Conservation (phyloP, 192 early-diverging fungal species). For the Coemansia sp. region DNA sequence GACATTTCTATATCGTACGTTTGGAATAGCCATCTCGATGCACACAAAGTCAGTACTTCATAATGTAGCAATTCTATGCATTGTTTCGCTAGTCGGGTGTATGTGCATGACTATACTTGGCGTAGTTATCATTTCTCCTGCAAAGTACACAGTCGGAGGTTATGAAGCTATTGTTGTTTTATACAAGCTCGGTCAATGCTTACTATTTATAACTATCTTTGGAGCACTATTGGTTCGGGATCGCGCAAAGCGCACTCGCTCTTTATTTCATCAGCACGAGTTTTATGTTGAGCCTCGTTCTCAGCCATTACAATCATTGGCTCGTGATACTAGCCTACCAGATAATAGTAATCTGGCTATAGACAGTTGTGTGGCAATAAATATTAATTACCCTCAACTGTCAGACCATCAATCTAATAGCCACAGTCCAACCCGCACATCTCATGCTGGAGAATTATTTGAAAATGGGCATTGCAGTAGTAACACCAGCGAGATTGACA, state of each 20-base stretch:
- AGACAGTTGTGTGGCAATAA: not conserved
- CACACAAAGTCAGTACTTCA: slow-evolving; percentile 29
- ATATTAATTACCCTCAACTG: not conserved
- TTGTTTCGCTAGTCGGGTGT: slow-evolving; percentile 26
- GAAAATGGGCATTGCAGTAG: too few relatives aligned
- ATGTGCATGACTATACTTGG: slow-evolving; percentile 16
- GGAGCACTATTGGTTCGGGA: slow-evolving; percentile 31
- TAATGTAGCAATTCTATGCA: slow-evolving; percentile 21
- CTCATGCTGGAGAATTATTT: too few relatives aligned
- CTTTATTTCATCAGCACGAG: slow-evolving; percentile 24
- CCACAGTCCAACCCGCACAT: too few relatives aligned
- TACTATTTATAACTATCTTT: slow-evolving; percentile 28
- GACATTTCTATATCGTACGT: slow-evolving; percentile 27
- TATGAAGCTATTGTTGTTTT: slow-evolving; percentile 17
- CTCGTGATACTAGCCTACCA: not conserved
- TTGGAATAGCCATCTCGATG: slow-evolving; percentile 31
- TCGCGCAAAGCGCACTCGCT: slow-evolving; percentile 30
- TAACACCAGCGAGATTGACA: too few relatives aligned
- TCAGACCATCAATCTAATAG: not conserved
- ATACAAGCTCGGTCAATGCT: slow-evolving; percentile 29
- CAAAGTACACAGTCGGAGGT: slow-evolving; percentile 7
- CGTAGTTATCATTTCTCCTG: slow-evolving; percentile 6
- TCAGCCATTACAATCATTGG: not conserved
- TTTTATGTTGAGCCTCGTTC: slow-evolving; percentile 4
- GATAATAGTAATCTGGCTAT: not conserved